Evolutionary conservation across 2,329 filamentous ascomycete species (phyloP).

Genomic region (Monilinia fructicola): DNA sequence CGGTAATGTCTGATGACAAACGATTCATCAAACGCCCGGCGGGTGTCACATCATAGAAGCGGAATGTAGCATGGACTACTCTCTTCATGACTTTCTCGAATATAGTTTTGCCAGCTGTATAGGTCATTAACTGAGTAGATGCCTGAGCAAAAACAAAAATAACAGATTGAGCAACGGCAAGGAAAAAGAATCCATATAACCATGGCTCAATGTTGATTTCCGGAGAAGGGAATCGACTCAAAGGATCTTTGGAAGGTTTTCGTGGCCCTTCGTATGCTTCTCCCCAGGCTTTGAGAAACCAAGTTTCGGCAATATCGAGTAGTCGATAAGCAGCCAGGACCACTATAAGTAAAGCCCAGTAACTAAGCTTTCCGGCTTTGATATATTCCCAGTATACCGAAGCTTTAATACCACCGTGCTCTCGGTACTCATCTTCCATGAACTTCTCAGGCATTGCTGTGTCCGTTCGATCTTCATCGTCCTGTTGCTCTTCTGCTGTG

Average conservation of each 20-base stretch:
- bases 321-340: constrained; percentile 64
- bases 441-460: constrained; percentile 67
- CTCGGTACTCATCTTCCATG: constrained; percentile 73
- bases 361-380: constrained; percentile 71
- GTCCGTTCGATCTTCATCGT: constrained; percentile 40
- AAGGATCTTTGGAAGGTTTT: constrained; percentile 39
- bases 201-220: constrained; percentile 68
- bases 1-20: constrained; percentile 85
- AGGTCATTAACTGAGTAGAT: constrained; percentile 74
- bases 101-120: constrained; percentile 71
- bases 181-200: constrained; percentile 67
- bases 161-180: constrained; percentile 62
- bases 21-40: constrained; percentile 90
- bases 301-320: constrained; percentile 65
- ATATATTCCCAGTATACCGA: constrained; percentile 84
- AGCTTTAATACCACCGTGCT: constrained; percentile 71
- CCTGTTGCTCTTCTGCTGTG: constrained; percentile 32
- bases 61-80: constrained; percentile 78
- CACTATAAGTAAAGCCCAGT: constrained; percentile 67
- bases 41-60: constrained; percentile 88
- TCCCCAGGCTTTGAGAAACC: constrained; percentile 86
- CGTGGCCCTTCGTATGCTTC: constrained; percentile 61
- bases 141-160: constrained; percentile 61
- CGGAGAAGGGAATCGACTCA: constrained; percentile 63
- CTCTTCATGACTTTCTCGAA: constrained; percentile 71